Evolutionary conservation across 1,284 basidiomycete species (phyloP).

Genomic region (Leucoagaricus sp.): DNA sequence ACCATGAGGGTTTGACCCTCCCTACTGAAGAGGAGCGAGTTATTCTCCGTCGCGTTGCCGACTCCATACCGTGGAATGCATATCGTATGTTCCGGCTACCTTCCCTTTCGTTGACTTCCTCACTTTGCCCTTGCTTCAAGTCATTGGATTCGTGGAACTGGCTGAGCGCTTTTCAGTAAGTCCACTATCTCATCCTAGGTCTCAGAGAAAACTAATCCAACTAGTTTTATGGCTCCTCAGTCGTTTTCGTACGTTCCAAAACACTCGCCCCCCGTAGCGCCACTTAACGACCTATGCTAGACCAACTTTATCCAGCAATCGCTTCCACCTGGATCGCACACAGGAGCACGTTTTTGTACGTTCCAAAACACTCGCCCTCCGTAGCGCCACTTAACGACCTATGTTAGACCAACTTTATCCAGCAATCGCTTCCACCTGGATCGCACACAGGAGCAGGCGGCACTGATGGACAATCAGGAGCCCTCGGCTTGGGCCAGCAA

Average conservation of each 20-base stretch:
- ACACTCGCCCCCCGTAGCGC: no score
- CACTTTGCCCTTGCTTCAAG: slow-evolving; percentile 34
- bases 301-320: slow-evolving; percentile 75
- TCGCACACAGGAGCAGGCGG: slow-evolving; percentile 70
- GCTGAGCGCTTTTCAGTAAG: slow-evolving; percentile 77
- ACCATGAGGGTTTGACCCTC: slow-evolving; percentile 57
- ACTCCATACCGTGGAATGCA: slow-evolving; percentile 63
- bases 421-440: slow-evolving; percentile 63
- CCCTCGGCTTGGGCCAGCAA: slow-evolving; percentile 65
- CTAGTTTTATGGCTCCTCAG: slow-evolving; percentile 57
- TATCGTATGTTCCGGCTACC: slow-evolving; percentile 44
- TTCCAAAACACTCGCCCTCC: no score
- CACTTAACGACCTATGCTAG: slow-evolving; percentile 40
- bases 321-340: slow-evolving; percentile 65
- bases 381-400: no score
- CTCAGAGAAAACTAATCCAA: not conserved
- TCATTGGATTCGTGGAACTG: slow-evolving; percentile 71
- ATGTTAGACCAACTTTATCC: slow-evolving; percentile 71
- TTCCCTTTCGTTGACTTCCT: slow-evolving; percentile 16
- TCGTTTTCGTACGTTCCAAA: slow-evolving; percentile 58
- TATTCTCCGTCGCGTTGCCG: slow-evolving; percentile 64
- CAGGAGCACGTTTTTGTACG: no score
- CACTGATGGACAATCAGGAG: slow-evolving; percentile 55
- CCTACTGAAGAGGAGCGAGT: slow-evolving; percentile 70
- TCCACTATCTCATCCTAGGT: not conserved